A percentile compares a stretch with the other conserved stretches of the same genome.
Conservation (phyloP, 129 eudicot genomes). For the Flaveria trinervia region DNA sequence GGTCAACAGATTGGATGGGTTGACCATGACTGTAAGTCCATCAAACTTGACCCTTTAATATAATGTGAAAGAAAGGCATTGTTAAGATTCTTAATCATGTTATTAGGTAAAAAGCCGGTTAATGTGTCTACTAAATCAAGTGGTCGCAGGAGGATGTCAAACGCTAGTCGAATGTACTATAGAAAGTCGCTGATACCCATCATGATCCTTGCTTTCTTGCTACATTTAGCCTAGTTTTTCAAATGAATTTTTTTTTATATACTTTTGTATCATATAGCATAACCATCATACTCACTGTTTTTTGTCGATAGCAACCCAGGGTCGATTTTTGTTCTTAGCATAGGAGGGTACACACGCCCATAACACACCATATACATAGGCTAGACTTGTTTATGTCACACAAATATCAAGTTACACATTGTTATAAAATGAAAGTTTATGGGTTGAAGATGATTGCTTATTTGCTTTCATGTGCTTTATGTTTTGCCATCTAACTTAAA, state of each 20-base stretch:
- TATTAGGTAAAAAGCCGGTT: constrained; percentile 59
- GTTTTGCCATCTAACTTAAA: neutral
- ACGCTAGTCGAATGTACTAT: constrained; percentile 26
- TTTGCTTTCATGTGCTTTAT: neutral
- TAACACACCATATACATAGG: neutral
- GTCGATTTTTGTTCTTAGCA: constrained; percentile 4
- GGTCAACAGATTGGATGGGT: too few species aligned
- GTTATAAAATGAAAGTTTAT: neutral
- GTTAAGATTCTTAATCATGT: neutral
- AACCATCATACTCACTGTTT: neutral
- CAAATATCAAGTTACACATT: neutral
- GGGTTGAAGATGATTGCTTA: neutral
- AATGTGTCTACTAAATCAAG: constrained; percentile 68
- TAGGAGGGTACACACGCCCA: constrained; percentile 10
- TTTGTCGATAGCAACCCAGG: neutral
- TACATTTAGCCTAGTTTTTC: constrained; percentile 32
- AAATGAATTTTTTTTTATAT: neutral
- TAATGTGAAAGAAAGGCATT: neutral
- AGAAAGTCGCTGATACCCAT: constrained; percentile 33
- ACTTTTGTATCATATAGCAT: constrained; percentile 18
- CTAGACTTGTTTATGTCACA: neutral
- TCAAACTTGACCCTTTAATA: neutral
- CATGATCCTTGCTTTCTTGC: constrained; percentile 39
- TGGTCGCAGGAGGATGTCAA: constrained; percentile 58
- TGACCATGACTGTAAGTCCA: constrained; percentile 64